Conservation (phyloP, 805 yeast genomes). For the Candida peoriensis region DNA sequence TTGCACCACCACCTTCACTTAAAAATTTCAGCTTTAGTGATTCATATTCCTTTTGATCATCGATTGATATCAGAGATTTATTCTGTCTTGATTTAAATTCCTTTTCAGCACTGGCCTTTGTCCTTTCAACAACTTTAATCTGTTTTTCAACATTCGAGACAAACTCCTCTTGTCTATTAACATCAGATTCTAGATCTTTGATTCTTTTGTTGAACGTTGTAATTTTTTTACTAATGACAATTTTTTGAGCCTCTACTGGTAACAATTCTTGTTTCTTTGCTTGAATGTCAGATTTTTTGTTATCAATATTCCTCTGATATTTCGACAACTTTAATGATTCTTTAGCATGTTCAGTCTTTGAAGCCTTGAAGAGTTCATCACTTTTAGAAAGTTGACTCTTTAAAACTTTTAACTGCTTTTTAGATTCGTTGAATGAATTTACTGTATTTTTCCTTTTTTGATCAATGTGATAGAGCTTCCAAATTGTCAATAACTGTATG, state of each 20-base stretch:
- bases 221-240: constrained; percentile 42
- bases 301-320: constrained; percentile 31
- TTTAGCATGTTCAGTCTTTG: constrained; percentile 42
- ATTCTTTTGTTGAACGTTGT: constrained; percentile 42
- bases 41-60: constrained; percentile 55
- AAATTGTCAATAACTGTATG: constrained; percentile 48
- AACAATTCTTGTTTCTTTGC: constrained; percentile 42
- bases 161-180: constrained; percentile 41
- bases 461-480: constrained; percentile 62
- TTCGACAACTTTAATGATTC: constrained; percentile 39
- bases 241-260: constrained; percentile 57
- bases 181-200: constrained; percentile 46
- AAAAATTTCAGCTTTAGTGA: constrained; percentile 51
- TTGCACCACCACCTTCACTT: constrained; percentile 51
- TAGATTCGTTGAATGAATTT: constrained; percentile 23
- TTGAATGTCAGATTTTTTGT: constrained; percentile 38
- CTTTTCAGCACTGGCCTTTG: constrained; percentile 34
- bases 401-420: constrained; percentile 26
- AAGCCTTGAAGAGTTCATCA: constrained; percentile 32
- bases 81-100: constrained; percentile 28
- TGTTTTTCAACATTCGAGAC: constrained; percentile 41
- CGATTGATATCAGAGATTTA: constrained; percentile 39
- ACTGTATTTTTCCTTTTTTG: constrained; percentile 23
- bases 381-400: constrained; percentile 30
- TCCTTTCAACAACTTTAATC: constrained; percentile 38